A percentile compares a stretch with the other conserved stretches of the same genome.
phyloP scores from a whole-genome alignment of 2,329 filamentous ascomycete species.

The Cadophora malorum region DNA sequence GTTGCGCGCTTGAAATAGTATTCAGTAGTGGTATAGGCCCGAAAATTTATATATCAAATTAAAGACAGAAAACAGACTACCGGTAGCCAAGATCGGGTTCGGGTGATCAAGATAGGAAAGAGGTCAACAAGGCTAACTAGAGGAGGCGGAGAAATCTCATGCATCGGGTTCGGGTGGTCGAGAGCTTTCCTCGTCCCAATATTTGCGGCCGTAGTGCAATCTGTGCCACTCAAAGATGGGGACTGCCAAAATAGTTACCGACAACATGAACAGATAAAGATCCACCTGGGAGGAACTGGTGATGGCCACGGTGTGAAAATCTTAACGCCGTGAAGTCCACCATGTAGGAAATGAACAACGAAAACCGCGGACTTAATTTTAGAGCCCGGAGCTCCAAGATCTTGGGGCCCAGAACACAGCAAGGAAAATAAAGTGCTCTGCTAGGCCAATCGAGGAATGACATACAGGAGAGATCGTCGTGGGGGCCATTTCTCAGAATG shows the following conservation, averaged over 20 bases:
- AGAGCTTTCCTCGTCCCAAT: background rate
- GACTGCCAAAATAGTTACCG: background rate
- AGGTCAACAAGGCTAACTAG: background rate
- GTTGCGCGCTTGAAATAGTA: constrained; percentile 11
- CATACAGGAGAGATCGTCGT: background rate
- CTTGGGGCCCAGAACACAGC: background rate
- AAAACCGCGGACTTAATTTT: background rate
- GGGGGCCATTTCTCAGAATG: background rate
- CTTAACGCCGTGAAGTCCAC: constrained; percentile 1
- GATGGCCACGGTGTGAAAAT: background rate
- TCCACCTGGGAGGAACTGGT: constrained; percentile 4
- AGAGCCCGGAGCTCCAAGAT: background rate
- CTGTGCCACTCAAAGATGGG: background rate
- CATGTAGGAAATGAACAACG: background rate
- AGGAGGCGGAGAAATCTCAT: constrained; percentile 1
- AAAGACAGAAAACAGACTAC: background rate
- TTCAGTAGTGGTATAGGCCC: background rate
- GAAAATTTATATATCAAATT: background rate
- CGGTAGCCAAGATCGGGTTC: constrained; percentile 10
- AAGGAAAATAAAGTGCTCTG: background rate
- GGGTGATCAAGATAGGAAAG: background rate
- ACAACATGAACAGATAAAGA: background rate
- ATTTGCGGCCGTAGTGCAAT: constrained; percentile 2
- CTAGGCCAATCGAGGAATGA: constrained; percentile 1
- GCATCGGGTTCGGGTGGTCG: constrained; percentile 1